phyloP scores from a whole-genome alignment of 441 rosid species.

The Syzygium malaccense region DNA sequence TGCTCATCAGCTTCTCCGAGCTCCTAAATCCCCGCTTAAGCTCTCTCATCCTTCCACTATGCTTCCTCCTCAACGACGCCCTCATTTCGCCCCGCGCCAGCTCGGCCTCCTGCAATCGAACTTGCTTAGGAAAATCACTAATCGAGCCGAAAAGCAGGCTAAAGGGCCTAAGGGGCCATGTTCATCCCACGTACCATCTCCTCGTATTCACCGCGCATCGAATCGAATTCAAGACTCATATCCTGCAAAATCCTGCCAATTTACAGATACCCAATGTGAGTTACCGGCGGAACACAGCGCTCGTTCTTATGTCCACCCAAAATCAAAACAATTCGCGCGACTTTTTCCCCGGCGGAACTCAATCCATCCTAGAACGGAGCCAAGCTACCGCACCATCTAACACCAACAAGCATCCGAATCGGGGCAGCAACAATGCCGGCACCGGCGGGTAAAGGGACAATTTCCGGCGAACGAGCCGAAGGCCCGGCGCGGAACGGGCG shows the following conservation, averaged over 20 bases:
- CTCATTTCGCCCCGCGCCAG: constrained; percentile 34
- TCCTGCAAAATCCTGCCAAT: constrained; percentile 69
- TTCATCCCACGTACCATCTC: constrained; percentile 57
- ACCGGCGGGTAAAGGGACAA: neutral
- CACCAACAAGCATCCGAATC: neutral
- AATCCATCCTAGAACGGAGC: neutral
- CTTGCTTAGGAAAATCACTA: constrained; percentile 21
- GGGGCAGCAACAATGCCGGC: too few species aligned
- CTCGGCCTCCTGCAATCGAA: constrained; percentile 39
- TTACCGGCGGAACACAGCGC: neutral
- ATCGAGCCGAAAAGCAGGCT: neutral
- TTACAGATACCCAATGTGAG: neutral
- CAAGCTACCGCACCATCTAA: neutral
- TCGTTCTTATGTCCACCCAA: neutral
- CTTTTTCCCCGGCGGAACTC: neutral
- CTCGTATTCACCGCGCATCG: constrained; percentile 29
- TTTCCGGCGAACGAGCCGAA: neutral
- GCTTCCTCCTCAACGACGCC: constrained; percentile 43
- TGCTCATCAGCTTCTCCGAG: constrained; percentile 56
- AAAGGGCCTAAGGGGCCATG: neutral
- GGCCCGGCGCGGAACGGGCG: neutral
- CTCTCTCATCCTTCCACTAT: constrained; percentile 56
- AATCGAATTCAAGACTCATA: constrained; percentile 46
- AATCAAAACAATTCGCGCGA: neutral
- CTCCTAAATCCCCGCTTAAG: constrained; percentile 57